These are phyloP conservation scores for Plasmodium gonderi DNA, from an alignment of 169 alveolate species.

Conservation along the genomic window DNA sequence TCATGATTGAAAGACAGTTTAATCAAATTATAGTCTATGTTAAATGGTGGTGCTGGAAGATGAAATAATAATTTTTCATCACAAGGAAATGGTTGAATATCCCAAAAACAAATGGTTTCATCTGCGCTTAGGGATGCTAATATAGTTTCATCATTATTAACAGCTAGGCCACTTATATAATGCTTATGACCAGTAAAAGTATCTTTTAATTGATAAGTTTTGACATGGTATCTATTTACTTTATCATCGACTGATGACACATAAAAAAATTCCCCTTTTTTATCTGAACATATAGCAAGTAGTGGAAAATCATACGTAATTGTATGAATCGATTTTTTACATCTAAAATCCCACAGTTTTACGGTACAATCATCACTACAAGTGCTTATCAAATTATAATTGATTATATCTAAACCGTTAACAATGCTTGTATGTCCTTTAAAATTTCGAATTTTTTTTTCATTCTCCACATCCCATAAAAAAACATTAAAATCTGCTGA, in stretches of 20 bases:
- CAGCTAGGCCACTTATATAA: conserved; percentile 84
- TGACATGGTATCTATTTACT: conserved; percentile 82
- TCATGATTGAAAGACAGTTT: conserved; percentile 84
- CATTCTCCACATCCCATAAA: conserved; percentile 89
- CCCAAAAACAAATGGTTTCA: conserved; percentile 86
- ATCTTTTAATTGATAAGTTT: conserved; percentile 74
- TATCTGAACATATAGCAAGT: conserved; percentile 85
- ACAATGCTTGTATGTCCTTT: conserved; percentile 63
- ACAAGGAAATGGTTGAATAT: conserved; percentile 83
- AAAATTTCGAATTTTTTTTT: conserved; percentile 79
- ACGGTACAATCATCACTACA: conserved; percentile 89
- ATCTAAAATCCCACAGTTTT: conserved; percentile 88
- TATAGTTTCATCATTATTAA: conserved; percentile 82
- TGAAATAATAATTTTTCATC: conserved; percentile 13
- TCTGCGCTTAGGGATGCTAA: conserved; percentile 87
- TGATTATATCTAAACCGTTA: conserved; percentile 49
- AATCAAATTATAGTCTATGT: conserved; percentile 85
- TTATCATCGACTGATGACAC: conserved; percentile 87
- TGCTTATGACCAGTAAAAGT: conserved; percentile 84
- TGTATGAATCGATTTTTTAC: conserved; percentile 76
- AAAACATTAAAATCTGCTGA: conserved; percentile 89
- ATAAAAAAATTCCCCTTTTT: conserved; percentile 79
- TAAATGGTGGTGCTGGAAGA: conserved; percentile 75
- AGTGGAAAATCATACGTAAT: conserved; percentile 84
- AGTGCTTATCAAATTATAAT: conserved; percentile 79